Evolutionary conservation across 1,284 basidiomycete genomes (phyloP).

Genomic region (Vanrija pseudolonga): DNA sequence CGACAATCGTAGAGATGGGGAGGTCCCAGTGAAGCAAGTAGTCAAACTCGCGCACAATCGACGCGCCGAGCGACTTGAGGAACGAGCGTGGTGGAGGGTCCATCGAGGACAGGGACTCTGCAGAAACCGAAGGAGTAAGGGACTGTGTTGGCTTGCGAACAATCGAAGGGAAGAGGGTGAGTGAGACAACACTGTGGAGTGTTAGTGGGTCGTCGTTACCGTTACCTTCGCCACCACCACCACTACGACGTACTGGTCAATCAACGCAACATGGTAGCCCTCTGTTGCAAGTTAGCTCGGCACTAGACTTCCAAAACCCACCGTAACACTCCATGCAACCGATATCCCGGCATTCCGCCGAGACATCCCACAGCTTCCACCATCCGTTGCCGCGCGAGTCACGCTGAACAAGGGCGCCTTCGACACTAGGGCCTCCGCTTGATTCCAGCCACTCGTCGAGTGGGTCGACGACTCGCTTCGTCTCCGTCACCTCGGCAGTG

Average conservation of each 20-base stretch:
- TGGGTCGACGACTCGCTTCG: not conserved
- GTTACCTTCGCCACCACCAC: no score
- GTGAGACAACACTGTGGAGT: slow-evolving; percentile 33
- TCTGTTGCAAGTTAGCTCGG: slow-evolving; percentile 20
- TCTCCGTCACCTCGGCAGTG: not conserved
- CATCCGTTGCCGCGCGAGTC: slow-evolving; percentile 18
- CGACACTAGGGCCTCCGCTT: not conserved
- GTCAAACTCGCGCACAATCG: slow-evolving; percentile 31
- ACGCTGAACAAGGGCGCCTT: slow-evolving; percentile 1
- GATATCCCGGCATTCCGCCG: slow-evolving; percentile 43
- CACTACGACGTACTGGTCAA: slow-evolving; percentile 40
- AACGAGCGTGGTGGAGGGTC: slow-evolving; percentile 15
- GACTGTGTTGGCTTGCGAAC: slow-evolving; percentile 3
- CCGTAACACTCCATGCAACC: slow-evolving; percentile 48
- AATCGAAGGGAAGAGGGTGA: slow-evolving; percentile 36
- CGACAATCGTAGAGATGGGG: slow-evolving; percentile 41
- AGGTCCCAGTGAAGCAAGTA: slow-evolving; percentile 38
- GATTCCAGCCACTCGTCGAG: slow-evolving; percentile 24
- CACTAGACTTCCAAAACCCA: slow-evolving; percentile 10
- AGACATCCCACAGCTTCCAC: slow-evolving; percentile 46
- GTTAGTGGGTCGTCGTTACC: not conserved
- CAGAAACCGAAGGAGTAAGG: not conserved
- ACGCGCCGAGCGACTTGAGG: slow-evolving; percentile 16
- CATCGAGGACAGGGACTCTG: slow-evolving; percentile 5
- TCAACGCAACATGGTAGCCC: slow-evolving; percentile 42